phyloP scores from a whole-genome alignment of 192 early-diverging fungal genomes.

The Oehlia diaphana region DNA sequence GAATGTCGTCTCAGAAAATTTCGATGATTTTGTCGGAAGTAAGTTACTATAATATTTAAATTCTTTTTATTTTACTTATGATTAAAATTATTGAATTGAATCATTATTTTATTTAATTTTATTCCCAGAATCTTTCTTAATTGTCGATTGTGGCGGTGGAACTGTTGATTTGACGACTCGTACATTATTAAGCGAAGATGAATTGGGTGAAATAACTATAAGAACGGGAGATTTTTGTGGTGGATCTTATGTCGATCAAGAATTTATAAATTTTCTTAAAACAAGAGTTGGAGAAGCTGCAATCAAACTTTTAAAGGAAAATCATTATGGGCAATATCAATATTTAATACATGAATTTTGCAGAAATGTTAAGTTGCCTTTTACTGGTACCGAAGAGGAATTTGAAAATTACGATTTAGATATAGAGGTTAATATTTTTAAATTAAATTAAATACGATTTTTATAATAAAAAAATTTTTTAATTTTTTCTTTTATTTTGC shows the following conservation, averaged over 20 bases:
- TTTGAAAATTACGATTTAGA: neutral
- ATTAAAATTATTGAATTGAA: neutral
- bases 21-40: neutral
- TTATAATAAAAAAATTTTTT: too few relatives aligned
- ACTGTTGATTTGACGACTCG: slow-evolving; percentile 35
- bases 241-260: slow-evolving; percentile 6
- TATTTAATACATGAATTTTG: slow-evolving; percentile 18
- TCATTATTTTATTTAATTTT: neutral
- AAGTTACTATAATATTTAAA: neutral
- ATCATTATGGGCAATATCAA: slow-evolving; percentile 22
- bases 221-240: slow-evolving; percentile 22
- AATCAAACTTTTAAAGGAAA: neutral
- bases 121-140: slow-evolving; percentile 15
- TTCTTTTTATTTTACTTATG: too few relatives aligned
- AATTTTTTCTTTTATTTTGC: neutral
- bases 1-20: neutral
- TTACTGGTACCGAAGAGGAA: neutral
- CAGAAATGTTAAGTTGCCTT: slow-evolving; percentile 3
- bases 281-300: neutral
- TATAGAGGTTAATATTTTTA: neutral
- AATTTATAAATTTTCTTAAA: slow-evolving; percentile 22
- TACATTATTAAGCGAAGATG: neutral
- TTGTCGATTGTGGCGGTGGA: slow-evolving; percentile 32
- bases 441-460: too few relatives aligned
- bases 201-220: slow-evolving; percentile 15